These are phyloP conservation scores for Plasmodium gaboni DNA, from an alignment of 169 alveolate species.

Conservation along the genomic window DNA sequence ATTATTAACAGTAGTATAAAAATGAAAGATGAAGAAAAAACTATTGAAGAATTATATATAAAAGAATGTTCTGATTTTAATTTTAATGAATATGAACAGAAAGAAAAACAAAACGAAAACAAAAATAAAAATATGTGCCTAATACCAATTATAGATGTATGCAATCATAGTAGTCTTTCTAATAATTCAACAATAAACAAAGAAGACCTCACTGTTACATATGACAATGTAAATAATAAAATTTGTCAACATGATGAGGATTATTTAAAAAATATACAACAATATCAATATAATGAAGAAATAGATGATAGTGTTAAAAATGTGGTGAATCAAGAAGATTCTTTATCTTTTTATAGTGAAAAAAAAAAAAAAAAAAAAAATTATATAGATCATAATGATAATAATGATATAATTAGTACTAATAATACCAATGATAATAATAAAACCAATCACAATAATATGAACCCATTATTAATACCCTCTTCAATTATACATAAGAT, in stretches of 20 bases:
- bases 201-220: background rate
- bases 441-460: background rate
- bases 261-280: no score
- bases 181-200: conserved; percentile 39
- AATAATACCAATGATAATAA: background rate
- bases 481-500: background rate
- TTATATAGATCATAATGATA: background rate
- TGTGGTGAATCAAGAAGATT: no score
- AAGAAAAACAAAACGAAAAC: conserved; percentile 50
- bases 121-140: conserved; percentile 66
- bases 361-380: background rate
- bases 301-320: no score
- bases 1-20: conserved; percentile 45
- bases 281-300: no score
- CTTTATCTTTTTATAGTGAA: background rate
- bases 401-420: no score
- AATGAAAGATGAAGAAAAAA: conserved; percentile 17
- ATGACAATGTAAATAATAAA: no score
- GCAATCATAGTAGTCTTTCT: conserved; percentile 48
- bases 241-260: no score
- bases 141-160: conserved; percentile 68
- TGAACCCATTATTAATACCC: no score
- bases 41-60: conserved; percentile 5
- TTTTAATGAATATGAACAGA: conserved; percentile 58
- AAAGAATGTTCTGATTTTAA: conserved; percentile 47